These are phyloP conservation scores for Cornus controversa DNA, from an alignment of 148 eudicot genomes.

Conservation along the genomic window DNA sequence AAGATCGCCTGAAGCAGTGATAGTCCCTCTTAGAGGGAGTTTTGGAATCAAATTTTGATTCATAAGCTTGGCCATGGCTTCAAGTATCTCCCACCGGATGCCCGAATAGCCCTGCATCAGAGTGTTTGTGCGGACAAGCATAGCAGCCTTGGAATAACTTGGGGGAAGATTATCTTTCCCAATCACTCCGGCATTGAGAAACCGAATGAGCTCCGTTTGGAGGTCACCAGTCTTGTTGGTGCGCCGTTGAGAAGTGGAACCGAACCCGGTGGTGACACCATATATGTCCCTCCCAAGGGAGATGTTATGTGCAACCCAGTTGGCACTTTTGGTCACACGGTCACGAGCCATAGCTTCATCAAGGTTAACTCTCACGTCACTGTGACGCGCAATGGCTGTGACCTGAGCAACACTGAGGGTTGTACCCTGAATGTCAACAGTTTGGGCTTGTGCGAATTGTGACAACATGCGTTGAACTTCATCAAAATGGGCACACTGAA, in stretches of 20 bases:
- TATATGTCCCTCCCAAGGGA: constrained; percentile 1
- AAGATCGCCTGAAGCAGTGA: constrained; percentile 13
- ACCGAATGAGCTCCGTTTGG: constrained; percentile 5
- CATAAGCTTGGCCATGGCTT: constrained; percentile 14
- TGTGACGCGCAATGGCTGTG: constrained; percentile 1
- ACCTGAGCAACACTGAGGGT: constrained; percentile 8
- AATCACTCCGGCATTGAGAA: not conserved
- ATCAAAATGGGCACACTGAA: not conserved
- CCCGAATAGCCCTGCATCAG: constrained; percentile 17
- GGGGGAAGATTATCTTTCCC: not conserved
- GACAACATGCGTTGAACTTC: constrained; percentile 2
- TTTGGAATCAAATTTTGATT: constrained; percentile 2
- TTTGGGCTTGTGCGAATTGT: not conserved
- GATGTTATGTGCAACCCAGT: constrained; percentile 3
- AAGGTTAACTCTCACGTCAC: constrained; percentile 5
- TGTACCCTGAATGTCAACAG: constrained; percentile 4
- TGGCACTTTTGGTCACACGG: constrained; percentile 7
- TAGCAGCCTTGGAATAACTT: constrained; percentile 5
- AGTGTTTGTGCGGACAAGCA: constrained; percentile 11
- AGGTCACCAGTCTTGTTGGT: constrained; percentile 4
- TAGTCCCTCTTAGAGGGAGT: constrained; percentile 14
- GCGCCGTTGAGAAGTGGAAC: constrained; percentile 6
- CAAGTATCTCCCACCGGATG: constrained; percentile 8
- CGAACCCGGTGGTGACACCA: constrained; percentile 10
- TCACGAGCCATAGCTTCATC: constrained; percentile 4